Conservation (phyloP, 2,329 filamentous ascomycete genomes). For the Cladosporium sp. region DNA sequence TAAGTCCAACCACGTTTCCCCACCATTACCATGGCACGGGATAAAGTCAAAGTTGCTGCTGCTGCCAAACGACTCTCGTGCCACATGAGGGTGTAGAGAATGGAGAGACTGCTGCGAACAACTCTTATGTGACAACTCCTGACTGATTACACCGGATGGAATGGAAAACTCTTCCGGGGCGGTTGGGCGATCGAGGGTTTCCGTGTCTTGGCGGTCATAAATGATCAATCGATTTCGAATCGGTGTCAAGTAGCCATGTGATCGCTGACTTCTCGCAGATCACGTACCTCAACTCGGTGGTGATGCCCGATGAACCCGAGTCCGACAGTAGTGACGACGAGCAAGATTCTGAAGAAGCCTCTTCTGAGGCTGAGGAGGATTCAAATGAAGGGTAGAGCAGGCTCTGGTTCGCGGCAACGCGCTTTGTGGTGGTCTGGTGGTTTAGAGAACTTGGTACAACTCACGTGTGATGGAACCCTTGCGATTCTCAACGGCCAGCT, state of each 20-base stretch:
- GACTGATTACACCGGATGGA: too few relatives aligned
- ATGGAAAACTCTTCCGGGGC: too few relatives aligned
- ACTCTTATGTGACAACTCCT: too few relatives aligned
- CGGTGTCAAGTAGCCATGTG: too few relatives aligned
- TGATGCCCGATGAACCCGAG: constrained; percentile 43
- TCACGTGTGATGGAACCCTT: constrained; percentile 4
- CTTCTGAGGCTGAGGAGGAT: neutral
- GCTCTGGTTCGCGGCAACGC: neutral
- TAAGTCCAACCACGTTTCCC: constrained; percentile 48
- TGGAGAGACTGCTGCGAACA: neutral
- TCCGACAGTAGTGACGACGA: constrained; percentile 22
- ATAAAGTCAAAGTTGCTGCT: constrained; percentile 2
- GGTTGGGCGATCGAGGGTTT: too few relatives aligned
- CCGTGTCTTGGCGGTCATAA: neutral
- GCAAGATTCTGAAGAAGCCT: constrained; percentile 16
- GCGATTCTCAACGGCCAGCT: neutral
- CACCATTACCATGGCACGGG: constrained; percentile 7
- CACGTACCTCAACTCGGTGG: constrained; percentile 46
- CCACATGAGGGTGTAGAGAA: too few relatives aligned
- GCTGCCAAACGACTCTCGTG: too few relatives aligned
- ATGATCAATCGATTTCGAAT: neutral
- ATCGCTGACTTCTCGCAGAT: constrained; percentile 33
- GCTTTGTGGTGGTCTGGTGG: neutral
- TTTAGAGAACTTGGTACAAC: neutral
- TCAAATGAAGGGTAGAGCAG: neutral